Base-by-base conservation (phyloP, 208 protist species). In the Leishmania tropica region DNA sequence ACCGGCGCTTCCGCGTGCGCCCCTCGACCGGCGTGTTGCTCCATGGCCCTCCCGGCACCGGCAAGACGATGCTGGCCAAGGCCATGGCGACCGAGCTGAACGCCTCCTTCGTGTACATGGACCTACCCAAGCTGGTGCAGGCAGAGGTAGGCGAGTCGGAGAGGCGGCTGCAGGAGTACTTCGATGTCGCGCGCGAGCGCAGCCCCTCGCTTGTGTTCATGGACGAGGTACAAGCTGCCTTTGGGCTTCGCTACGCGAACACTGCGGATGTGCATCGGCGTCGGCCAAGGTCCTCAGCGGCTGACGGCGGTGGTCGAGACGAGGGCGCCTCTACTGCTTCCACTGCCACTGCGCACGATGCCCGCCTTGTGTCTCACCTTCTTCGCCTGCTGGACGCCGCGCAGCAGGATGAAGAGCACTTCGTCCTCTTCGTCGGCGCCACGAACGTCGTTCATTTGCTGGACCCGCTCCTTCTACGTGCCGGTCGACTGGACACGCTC, bases 141-240 rank as follows among this genome's bases (percentile, higher is more conserved):
- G 89, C 96, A 53, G 98, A 95, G 80, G 88, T 98, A n/a, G 98
- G 98, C 19, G 96, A 98, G 81, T 94, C 94, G 11, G 96, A 99
- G 86, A 84, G 96, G 79, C 81, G 88, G 54, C 85, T 99, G 71
- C 87, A 88, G 53, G 87, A 88, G 21, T 93, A 98, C 75, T 98
- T 99, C 76, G 87, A 85, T 47, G 76, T 95, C 15, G 97, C 97
- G 17, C 81, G 86, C 6, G 85, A 95, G 70, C 85, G 91, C 2
- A 95, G 94, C 60, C 97, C 96, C 7, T 84, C 90, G 17, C 84
- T 99, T 24, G 88, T 99, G 53, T 99, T 99, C 81, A 96, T 99
- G 78, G 98, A 99, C 81, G 98, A 99, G 83, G 80, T 99, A 47
- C 99, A 99, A 79, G 90, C 94, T 28, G 92, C 92, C 6, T 96